Conservation (phyloP, 768 basidiomycete genomes). For the Russula sp. region DNA sequence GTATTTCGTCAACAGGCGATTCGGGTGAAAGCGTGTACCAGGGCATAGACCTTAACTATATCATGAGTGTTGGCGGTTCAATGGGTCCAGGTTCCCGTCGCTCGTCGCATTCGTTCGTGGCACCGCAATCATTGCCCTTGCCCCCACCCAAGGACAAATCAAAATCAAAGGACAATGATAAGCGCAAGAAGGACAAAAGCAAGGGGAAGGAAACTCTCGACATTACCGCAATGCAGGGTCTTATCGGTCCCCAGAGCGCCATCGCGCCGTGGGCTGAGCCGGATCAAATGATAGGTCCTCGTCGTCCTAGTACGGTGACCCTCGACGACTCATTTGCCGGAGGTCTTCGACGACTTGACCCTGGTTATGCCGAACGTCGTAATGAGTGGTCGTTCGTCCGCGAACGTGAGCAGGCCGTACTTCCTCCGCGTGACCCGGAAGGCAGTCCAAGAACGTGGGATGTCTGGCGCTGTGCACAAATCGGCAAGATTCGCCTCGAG, state of each 20-base stretch:
- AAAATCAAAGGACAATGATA: conserved; percentile 23
- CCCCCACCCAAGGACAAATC: conserved; percentile 22
- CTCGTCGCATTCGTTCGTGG: conserved; percentile 26
- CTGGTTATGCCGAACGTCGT: conserved; percentile 39
- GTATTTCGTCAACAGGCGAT: conserved; percentile 3
- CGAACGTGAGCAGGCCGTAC: conserved; percentile 3
- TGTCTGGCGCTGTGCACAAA: conserved; percentile 36
- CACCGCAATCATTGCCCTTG: conserved; percentile 18
- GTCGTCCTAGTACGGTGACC: conserved; percentile 25
- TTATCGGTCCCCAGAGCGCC: background rate
- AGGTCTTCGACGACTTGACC: conserved; percentile 41
- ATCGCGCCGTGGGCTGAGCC: conserved; percentile 22
- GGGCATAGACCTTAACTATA: conserved; percentile 26
- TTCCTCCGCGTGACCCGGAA: conserved; percentile 18
- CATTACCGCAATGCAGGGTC: conserved; percentile 7
- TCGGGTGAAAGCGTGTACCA: conserved; percentile 21
- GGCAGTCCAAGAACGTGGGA: conserved; percentile 21
- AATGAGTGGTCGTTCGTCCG: conserved; percentile 23
- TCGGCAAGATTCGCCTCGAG: conserved; percentile 36
- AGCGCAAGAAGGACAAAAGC: conserved; percentile 24
- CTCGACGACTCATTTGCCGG: conserved; percentile 43
- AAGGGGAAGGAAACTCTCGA: conserved; percentile 6
- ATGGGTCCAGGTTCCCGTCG: conserved; percentile 18
- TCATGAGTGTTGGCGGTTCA: conserved; percentile 19
- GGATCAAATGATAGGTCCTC: conserved; percentile 8